phyloP scores from a whole-genome alignment of 441 rosid species.

The Brassica balearica region DNA sequence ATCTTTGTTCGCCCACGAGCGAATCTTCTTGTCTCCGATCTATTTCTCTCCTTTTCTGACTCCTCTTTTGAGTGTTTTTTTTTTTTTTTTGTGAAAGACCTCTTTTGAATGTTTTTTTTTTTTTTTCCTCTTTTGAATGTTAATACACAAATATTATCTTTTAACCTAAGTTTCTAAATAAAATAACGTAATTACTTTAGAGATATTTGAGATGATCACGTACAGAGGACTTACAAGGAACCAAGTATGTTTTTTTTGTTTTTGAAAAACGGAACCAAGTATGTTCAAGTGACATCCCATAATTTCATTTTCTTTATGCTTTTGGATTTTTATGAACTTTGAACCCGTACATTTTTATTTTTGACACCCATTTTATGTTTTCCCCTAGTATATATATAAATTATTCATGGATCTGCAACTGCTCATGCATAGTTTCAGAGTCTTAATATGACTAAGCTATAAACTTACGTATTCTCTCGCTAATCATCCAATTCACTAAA shows the following conservation, averaged over 20 bases:
- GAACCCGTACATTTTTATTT: neutral
- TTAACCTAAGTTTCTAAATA: conserved; percentile 24
- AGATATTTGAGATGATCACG: conserved; percentile 10
- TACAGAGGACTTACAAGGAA: neutral
- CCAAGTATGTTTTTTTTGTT: too few species aligned
- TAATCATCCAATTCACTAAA: neutral
- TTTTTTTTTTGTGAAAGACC: too few species aligned
- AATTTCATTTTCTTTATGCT: neutral
- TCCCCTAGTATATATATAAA: too few species aligned
- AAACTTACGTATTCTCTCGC: neutral
- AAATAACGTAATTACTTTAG: conserved; percentile 17
- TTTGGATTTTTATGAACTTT: neutral
- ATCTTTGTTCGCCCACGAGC: conserved; percentile 45
- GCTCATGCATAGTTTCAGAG: neutral
- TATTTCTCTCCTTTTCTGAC: conserved; percentile 33
- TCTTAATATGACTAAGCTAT: conserved; percentile 1
- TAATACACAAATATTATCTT: conserved; percentile 23
- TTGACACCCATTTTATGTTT: neutral
- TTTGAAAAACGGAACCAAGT: neutral
- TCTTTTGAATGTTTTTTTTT: too few species aligned
- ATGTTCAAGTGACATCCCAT: neutral
- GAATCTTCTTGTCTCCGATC: conserved; percentile 47
- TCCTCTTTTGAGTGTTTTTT: neutral
- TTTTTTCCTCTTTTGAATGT: too few species aligned
- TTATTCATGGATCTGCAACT: neutral